Evolutionary conservation across 495 filamentous ascomycete genomes (phyloP).

Genomic region (Aspergillus leporis): DNA sequence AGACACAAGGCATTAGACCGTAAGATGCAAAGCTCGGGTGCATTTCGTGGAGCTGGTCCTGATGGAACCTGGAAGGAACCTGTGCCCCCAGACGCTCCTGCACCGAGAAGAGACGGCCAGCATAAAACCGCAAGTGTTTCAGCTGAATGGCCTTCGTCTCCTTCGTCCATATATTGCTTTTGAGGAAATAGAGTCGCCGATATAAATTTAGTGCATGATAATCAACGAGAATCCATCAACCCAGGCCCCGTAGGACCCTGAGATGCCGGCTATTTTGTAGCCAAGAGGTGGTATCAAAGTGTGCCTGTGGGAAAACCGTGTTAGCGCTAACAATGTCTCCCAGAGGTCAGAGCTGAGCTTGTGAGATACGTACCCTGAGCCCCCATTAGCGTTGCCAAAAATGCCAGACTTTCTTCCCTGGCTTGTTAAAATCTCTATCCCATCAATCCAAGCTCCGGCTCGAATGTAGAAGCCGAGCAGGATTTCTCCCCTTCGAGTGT

Average conservation of each 20-base stretch:
- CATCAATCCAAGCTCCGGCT: constrained; percentile 84
- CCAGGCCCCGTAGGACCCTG: constrained; percentile 80
- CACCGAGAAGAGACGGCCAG: background rate
- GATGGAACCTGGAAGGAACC: background rate
- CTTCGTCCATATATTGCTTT: background rate
- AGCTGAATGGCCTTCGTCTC: background rate
- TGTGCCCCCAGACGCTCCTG: background rate
- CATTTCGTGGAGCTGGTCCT: background rate
- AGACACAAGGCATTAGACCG: background rate
- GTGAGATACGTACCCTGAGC: constrained; percentile 66
- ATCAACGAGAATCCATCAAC: constrained; percentile 88
- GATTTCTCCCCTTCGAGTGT: constrained; percentile 82
- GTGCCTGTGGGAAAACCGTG: constrained; percentile 55
- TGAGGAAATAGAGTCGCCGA: background rate
- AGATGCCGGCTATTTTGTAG: constrained; percentile 84
- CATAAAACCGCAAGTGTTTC: background rate
- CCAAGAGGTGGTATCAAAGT: constrained; percentile 88
- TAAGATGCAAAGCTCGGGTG: background rate
- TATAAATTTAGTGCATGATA: constrained; percentile 60
- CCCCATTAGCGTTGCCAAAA: constrained; percentile 80
- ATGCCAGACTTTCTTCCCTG: constrained; percentile 79
- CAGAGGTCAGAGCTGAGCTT: constrained; percentile 6
- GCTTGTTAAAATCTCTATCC: constrained; percentile 87
- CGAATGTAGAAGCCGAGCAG: constrained; percentile 85
- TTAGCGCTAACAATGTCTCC: background rate